Base-by-base conservation (phyloP, 164 flowering plant genomes). In the Magnolia sinica region DNA sequence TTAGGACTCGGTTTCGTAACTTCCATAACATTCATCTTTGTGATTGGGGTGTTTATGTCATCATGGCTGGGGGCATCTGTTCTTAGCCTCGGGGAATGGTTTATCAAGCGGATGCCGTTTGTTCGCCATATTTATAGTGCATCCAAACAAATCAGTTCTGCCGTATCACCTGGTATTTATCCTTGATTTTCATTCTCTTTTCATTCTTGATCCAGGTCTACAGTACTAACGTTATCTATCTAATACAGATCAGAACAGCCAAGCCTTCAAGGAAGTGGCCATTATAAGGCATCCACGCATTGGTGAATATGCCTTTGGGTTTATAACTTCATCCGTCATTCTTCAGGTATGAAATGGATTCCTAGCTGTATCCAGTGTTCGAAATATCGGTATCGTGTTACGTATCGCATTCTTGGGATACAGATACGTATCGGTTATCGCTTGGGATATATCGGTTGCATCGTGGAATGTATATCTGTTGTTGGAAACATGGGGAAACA, bases 271-370 rank as follows among this genome's bases (percentile, higher is more conserved):
- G 85, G 97, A 93, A 86, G 97, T 93, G 70, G 97, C 95, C 74
- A 91, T 93, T 77, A 91, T 93, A 73, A 90, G 95, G 82, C 97
- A 93, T 87, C 97, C 97, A 68, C 93, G 94, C 45, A 81, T 93
- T 77, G 97, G 97, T 80, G 97, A 93, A 90, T 93, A 93, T 85
- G 97, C 97, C 71, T 88, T 93, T 86, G 97, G 97, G 68, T 93
- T 93, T 85, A 93, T 93, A 79, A 93, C 97, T 74, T 91, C 97
- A 29, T 74, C 92, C 66, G 91, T 93, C 27, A 73, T 80, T 55
- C 89, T 91, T 52, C 95, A 89, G 91, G 95, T 91, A 11, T 76
- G 76, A 24, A 55, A 65, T 37, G 50, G 23, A 7, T 29, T 55
- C 13, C 45, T 37, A 37, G 45, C 45, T 4, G 45, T 37, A 23